A percentile compares a stretch with the other conserved stretches of the same genome.
Evolutionary conservation across 495 filamentous ascomycete genomes (phyloP).

Genomic region (Aspergillus hancockii): DNA sequence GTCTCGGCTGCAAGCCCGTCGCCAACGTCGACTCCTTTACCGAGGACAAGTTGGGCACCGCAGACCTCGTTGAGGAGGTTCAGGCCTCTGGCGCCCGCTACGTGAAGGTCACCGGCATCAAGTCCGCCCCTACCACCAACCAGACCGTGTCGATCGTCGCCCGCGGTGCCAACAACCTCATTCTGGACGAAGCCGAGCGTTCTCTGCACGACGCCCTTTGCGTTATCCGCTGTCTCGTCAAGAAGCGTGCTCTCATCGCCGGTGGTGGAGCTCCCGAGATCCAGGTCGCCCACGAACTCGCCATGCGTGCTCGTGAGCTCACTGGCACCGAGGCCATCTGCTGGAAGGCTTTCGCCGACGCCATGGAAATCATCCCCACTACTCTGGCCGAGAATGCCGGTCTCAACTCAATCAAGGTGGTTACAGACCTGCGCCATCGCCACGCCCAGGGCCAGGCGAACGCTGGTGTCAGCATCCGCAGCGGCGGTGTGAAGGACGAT

Average conservation of each 20-base stretch:
- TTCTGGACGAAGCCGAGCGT: constrained; percentile 95
- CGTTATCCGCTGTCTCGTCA: constrained; percentile 95
- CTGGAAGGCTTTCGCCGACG: constrained; percentile 98
- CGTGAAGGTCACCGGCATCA: constrained; percentile 92
- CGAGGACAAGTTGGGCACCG: constrained; percentile 96
- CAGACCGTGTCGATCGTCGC: constrained; percentile 93
- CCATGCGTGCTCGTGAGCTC: constrained; percentile 76
- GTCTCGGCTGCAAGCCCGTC: constrained; percentile 96
- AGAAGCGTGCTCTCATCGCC: constrained; percentile 96
- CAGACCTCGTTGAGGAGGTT: constrained; percentile 91
- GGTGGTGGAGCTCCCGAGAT: constrained; percentile 96
- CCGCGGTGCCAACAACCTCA: constrained; percentile 90
- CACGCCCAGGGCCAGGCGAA: constrained; percentile 94
- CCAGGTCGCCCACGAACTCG: constrained; percentile 81
- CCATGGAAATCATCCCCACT: constrained; percentile 95
- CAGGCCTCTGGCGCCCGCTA: constrained; percentile 84
- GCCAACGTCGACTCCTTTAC: constrained; percentile 98
- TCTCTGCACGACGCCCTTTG: constrained; percentile 96
- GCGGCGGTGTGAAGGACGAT: constrained; percentile 90
- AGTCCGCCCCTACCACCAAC: constrained; percentile 55
- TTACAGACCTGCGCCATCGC: constrained; percentile 92
- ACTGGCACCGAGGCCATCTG: constrained; percentile 94
- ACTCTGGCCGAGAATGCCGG: constrained; percentile 97
- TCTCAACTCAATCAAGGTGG: constrained; percentile 95
- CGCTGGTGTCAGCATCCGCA: constrained; percentile 95